These are phyloP conservation scores for Saccharum officinarum DNA, from an alignment of 176 grass and related monocot species.

Conservation along the genomic window DNA sequence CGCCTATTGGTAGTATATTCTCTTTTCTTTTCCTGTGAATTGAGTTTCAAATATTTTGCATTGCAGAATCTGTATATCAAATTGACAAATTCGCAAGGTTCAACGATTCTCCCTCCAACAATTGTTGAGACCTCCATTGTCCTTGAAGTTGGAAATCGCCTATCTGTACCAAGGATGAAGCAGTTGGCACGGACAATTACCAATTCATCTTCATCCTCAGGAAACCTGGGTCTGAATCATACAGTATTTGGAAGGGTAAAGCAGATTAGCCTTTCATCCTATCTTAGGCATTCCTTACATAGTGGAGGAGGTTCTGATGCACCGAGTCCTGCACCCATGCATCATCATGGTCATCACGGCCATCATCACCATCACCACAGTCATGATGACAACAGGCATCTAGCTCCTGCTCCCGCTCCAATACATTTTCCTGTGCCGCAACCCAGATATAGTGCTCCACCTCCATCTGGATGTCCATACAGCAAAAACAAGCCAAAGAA, in stretches of 20 bases:
- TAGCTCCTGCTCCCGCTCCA: conserved; percentile 35
- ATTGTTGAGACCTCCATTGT: conserved; percentile 84
- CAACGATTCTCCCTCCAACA: conserved; percentile 72
- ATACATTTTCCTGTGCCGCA: conserved; percentile 11
- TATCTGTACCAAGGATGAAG: conserved; percentile 82
- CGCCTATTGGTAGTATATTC: background rate
- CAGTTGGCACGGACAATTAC: conserved; percentile 89
- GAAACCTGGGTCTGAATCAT: conserved; percentile 91
- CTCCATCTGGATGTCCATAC: conserved; percentile 66
- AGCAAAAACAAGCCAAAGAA: conserved; percentile 37
- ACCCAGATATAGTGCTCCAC: conserved; percentile 41
- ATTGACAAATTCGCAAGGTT: conserved; percentile 86
- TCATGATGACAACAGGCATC: conserved; percentile 36
- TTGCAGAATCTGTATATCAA: conserved; percentile 90
- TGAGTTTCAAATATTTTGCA: conserved; percentile 27
- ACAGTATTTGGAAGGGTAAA: conserved; percentile 95
- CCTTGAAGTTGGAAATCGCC: conserved; percentile 78
- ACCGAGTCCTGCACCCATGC: conserved; percentile 73
- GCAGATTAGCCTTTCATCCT: conserved; percentile 92
- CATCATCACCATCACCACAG: conserved; percentile 55
- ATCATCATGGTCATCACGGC: conserved; percentile 48
- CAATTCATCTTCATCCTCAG: conserved; percentile 98
- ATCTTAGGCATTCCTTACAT: conserved; percentile 82
- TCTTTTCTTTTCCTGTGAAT: background rate
- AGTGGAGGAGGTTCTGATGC: conserved; percentile 48